These are phyloP conservation scores for Moricandia moricandioides DNA, from an alignment of 345 rosid genomes.

Conservation along the genomic window DNA sequence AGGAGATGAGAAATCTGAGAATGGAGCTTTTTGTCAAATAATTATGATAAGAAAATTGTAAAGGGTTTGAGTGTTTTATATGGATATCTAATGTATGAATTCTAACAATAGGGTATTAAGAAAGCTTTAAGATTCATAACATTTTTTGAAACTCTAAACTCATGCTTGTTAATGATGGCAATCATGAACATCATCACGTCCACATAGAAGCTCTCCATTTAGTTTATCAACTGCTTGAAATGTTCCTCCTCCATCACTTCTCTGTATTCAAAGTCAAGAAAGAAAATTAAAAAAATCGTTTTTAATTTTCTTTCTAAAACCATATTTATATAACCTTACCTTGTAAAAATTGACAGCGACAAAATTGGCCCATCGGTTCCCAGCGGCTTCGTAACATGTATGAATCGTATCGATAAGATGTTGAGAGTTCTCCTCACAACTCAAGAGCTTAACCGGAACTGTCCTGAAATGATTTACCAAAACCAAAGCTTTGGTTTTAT, in stretches of 20 bases:
- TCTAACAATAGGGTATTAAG: not conserved
- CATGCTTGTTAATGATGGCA: slow-evolving; percentile 24
- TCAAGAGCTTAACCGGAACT: slow-evolving; percentile 30
- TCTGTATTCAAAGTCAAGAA: slow-evolving; percentile 25
- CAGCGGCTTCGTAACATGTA: slow-evolving; percentile 46
- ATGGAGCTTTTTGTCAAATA: no score
- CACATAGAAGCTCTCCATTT: slow-evolving; percentile 56
- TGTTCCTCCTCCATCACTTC: slow-evolving; percentile 60
- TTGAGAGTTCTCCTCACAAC: slow-evolving; percentile 48
- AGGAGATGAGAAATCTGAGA: no score
- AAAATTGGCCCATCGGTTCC: slow-evolving; percentile 57
- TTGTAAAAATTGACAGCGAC: slow-evolving; percentile 56
- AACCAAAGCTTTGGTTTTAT: slow-evolving; percentile 48
- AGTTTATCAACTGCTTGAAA: slow-evolving; percentile 56
- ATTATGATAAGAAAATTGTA: no score
- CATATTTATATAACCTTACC: slow-evolving; percentile 24
- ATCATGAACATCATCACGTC: slow-evolving; percentile 46
- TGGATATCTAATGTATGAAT: no score
- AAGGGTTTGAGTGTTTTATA: no score
- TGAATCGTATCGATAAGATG: slow-evolving; percentile 34
- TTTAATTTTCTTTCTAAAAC: not conserved
- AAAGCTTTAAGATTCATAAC: not conserved
- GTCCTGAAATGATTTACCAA: slow-evolving; percentile 48
- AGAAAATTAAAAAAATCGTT: not conserved
- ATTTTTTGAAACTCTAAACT: not conserved